Evolutionary conservation across 768 basidiomycete species (phyloP), one percentile per base, ranked within the genome.

Genomic region (Myochromella boudieri): DNA sequence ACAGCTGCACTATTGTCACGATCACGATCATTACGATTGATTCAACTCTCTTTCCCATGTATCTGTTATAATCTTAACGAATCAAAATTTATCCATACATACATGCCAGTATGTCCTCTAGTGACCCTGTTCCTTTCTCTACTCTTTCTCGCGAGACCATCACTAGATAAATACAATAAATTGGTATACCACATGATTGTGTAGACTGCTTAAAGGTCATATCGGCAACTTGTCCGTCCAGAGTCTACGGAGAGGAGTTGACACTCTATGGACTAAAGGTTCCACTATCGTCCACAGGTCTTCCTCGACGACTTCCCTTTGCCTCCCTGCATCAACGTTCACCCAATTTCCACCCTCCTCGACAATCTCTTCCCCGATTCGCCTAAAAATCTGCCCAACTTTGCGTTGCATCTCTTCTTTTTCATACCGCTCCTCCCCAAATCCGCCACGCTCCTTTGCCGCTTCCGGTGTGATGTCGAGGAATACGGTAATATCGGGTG

Each of bases 361-460:
- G 21, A 44, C 62, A 17, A 82, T 74, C 58, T 87, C 84, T 25
- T 62, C 61, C 0, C 75, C 78, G 43, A 91, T 78, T 43, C 68
- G 66, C 51, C 68, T 61, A 58, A 92, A 92, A 1, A 80, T 64
- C 20, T 69, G 64, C 25, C 84, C 66, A 21, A 92, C 91, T 32
- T 74, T 69, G 33, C 60, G 64, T 62, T 94, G 91, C 68, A 91
- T 72, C 46, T 86, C 86, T 50, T 80, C 77, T 56, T 77, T 84
- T 70, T 97, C 93, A 54, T 95, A 95, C 31, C 92, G 75, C 67
- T 95, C 94, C 43, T 80, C 78, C 3, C 94, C 94, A 56, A 87
- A 97, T 0, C 88, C 90, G 1, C 85, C 87, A 11, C 95, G 79
- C 34, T 64, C 59, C 31, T 74, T 73, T 0, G 92, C 90, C 10